Conservation (phyloP, 2,329 filamentous ascomycete genomes). For the Fusarium annulatum region DNA sequence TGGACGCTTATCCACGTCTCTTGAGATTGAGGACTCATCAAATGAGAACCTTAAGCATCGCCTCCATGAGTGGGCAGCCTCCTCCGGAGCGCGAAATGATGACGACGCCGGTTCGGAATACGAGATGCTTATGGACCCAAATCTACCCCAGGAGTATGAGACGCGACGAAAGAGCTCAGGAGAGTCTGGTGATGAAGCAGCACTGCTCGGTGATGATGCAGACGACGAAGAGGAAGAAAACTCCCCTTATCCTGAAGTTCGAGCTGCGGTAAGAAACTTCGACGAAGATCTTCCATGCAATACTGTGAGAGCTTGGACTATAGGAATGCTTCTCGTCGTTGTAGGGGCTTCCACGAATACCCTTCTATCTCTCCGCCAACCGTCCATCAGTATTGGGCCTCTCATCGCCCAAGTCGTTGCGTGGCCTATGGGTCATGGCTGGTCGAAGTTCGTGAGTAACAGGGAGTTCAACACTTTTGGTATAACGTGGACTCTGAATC, state of each 20-base stretch:
- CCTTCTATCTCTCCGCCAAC: conserved; percentile 70
- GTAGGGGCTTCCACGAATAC: conserved; percentile 57
- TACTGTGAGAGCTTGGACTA: conserved; percentile 73
- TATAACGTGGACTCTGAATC: conserved; percentile 68
- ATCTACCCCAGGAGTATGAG: conserved; percentile 58
- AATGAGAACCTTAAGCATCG: conserved; percentile 46
- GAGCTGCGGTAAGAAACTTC: conserved; percentile 71
- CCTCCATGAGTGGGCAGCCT: conserved; percentile 56
- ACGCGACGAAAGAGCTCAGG: conserved; percentile 45
- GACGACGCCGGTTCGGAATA: conserved; percentile 58
- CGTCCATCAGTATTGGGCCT: conserved; percentile 69
- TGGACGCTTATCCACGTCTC: conserved; percentile 44
- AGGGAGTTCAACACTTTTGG: conserved; percentile 64
- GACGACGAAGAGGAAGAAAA: conserved; percentile 54
- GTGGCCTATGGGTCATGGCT: conserved; percentile 71
- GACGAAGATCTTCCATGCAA: conserved; percentile 74
- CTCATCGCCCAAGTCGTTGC: conserved; percentile 73
- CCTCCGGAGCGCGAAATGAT: conserved; percentile 51
- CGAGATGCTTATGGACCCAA: conserved; percentile 67
- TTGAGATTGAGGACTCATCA: conserved; percentile 39
- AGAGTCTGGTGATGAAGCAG: conserved; percentile 40
- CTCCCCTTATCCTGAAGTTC: conserved; percentile 74
- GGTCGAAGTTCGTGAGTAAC: conserved; percentile 66
- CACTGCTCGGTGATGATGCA: conserved; percentile 44
- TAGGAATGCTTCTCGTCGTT: conserved; percentile 49